phyloP scores from a whole-genome alignment of 345 rosid genomes.

The Linum trigynum region DNA sequence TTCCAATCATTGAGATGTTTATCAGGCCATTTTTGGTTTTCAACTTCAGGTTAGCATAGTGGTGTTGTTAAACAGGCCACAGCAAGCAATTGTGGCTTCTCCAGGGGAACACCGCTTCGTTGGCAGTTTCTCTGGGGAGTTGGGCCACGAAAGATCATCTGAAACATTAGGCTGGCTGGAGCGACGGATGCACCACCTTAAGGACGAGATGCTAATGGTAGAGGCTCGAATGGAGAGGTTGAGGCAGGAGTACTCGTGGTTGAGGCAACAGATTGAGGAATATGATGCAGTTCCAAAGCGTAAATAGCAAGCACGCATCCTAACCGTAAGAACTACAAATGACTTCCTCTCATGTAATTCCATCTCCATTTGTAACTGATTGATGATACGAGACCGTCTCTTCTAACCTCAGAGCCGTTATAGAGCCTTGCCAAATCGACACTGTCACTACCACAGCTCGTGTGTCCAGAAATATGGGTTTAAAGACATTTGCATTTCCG shows the following conservation, averaged over 20 bases:
- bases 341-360: no score
- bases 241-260: slow-evolving; percentile 41
- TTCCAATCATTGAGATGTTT: not conserved
- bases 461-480: no score
- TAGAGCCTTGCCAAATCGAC: no score
- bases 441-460: no score
- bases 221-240: slow-evolving; percentile 71
- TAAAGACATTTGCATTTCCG: no score
- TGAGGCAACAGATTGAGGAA: slow-evolving; percentile 50
- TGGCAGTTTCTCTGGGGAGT: slow-evolving; percentile 17
- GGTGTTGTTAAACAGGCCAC: slow-evolving; percentile 60
- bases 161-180: slow-evolving; percentile 61
- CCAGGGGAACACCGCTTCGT: slow-evolving; percentile 20
- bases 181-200: slow-evolving; percentile 59
- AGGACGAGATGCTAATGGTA: slow-evolving; percentile 65
- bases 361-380: no score
- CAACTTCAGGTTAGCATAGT: slow-evolving; percentile 57
- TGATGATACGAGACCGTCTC: no score
- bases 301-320: not conserved
- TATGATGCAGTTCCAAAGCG: slow-evolving; percentile 21
- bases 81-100: slow-evolving; percentile 32
- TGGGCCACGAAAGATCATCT: slow-evolving; percentile 24
- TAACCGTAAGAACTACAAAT: no score
- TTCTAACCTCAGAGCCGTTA: no score
- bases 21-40: not conserved